A percentile compares a stretch with the other conserved stretches of the same genome.
Conservation (phyloP, 805 yeast genomes). For the Suhomyces sp. region DNA sequence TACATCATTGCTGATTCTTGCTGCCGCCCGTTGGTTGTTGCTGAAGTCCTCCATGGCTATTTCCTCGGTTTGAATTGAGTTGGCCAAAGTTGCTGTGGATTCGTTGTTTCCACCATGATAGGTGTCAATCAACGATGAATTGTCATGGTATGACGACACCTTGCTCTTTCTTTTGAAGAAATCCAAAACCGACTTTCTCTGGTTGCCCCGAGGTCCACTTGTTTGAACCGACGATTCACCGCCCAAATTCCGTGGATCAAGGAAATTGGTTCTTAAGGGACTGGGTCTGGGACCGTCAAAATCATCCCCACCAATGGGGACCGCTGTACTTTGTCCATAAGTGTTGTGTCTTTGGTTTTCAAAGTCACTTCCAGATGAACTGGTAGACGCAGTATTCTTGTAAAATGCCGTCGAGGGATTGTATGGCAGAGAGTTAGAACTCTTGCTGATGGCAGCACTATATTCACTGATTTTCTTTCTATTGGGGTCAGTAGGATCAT, state of each 20-base stretch:
- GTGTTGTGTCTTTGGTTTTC: slow-evolving; percentile 2
- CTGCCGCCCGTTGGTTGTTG: slow-evolving; percentile 21
- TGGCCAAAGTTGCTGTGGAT: slow-evolving; percentile 33
- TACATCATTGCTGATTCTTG: slow-evolving; percentile 22
- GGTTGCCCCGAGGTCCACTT: slow-evolving; percentile 3
- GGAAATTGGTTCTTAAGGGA: not conserved
- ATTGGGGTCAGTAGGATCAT: slow-evolving; percentile 57
- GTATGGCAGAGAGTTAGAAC: not conserved
- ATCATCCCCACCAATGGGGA: not conserved
- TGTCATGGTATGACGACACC: slow-evolving; percentile 20
- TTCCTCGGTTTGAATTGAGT: slow-evolving; percentile 46
- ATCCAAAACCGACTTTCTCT: slow-evolving; percentile 33
- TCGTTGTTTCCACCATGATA: slow-evolving; percentile 22
- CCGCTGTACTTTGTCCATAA: not conserved
- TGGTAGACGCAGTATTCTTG: slow-evolving; percentile 5
- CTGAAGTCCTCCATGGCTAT: slow-evolving; percentile 47
- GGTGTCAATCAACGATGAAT: slow-evolving; percentile 32
- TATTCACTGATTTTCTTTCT: slow-evolving; percentile 53
- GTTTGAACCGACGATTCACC: not conserved
- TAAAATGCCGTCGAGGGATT: not conserved
- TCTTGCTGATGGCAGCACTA: slow-evolving; percentile 1
- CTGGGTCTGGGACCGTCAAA: not conserved
- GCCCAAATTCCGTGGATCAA: slow-evolving; percentile 1
- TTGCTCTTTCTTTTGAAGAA: slow-evolving; percentile 33
- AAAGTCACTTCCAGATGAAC: slow-evolving; percentile 9